Base-by-base conservation (phyloP, 169 alveolate species). In the Eimeria brunetti region DNA sequence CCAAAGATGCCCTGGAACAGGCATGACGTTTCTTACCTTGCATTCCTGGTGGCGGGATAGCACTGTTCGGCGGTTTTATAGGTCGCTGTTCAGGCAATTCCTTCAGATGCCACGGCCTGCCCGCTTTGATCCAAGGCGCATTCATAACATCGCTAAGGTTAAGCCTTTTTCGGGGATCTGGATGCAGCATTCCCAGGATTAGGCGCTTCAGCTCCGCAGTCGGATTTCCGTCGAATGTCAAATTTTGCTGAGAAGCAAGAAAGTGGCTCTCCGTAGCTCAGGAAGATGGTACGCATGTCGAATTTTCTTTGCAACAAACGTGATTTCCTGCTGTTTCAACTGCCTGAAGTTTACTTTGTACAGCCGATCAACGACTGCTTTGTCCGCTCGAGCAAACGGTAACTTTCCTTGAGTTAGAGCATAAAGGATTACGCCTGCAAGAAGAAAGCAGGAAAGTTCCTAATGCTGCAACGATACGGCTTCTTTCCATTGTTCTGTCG, bases 341-440 rank as follows among this genome's bases (percentile, higher is more conserved):
- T 75, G 85, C 89, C 18, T 22, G 38, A 6, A 20, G 38, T 60
- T 56, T 60, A 84, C 91, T 84, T 84, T 84, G 53, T 84, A 22
- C 62, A 84, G 80, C 58, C 91, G 91, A 44, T 84, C 91, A 14
- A 84, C 91, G 78, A 60, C 78, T 36, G 91, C 86, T 53, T 51
- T 64, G 93, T 92, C 96, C 9, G 96, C 93, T 69, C 64, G 73
- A 56, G 89, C 60, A 64, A 92, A 92, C 0, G 96, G 96, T 24
- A 92, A 88, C 44, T 64, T 64, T 12, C 96, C 96, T 71, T 92
- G 96, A 5, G 96, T 92, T 88, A 92, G 78, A 22, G 92, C 96
- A 64, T 60, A 92, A 33, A 92, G 96, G 83, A 92, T 92, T 36
- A 92, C 96, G 71, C 96, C 96, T 92, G 93, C 30, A 60, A 49